Base-by-base conservation (phyloP, 768 basidiomycete genomes). In the Tephrocybe sp. region DNA sequence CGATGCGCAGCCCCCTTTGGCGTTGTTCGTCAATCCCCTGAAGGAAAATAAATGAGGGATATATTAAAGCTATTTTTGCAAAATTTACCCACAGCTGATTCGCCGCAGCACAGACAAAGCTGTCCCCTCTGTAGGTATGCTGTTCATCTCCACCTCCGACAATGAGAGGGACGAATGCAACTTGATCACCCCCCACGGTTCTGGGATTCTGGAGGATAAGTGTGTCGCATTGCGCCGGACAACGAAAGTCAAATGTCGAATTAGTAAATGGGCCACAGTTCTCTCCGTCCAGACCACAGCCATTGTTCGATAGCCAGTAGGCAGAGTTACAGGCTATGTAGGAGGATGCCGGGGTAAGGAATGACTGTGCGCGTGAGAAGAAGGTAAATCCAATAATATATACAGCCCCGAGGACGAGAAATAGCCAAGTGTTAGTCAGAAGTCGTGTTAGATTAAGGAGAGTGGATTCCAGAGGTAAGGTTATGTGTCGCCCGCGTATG, bases 91-190 rank as follows among this genome's bases (percentile, higher is more conserved):
- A 92, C 85, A 84, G 82, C 72, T 93, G 91, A 34, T 85, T 74
- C 34, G 90, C 92, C 36, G 92, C 84, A 36, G 89, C 83, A 64
- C 93, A 94, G 32, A 93, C 80, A 64, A 93, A 94, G 50, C 78
- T 84, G 64, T 94, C 93, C 1, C 84, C 90, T 61, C 93, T 78
- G 61, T 93, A 94, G 3, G 90, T 93, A 34, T 64, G 62, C 41
- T 83, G 74, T 0, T 54, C 54, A 68, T 92, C 90, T 2, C 91
- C 90, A 15, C 93, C 93, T n/a, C 93, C 92, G 1, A 94, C 86
- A 41, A 94, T 75, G 20, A 93, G 73, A 6, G 91, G 90, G 18
- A 80, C 77, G 57, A 82, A 89, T 40, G 79, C 81, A 30, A 85
- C 74, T 55, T 85, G 73, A 49, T 81, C 68, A 43, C 80, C 66